These are phyloP conservation scores for Pseudogymnoascus sp. DNA, from an alignment of 2,329 filamentous ascomycete species.

Conservation along the genomic window DNA sequence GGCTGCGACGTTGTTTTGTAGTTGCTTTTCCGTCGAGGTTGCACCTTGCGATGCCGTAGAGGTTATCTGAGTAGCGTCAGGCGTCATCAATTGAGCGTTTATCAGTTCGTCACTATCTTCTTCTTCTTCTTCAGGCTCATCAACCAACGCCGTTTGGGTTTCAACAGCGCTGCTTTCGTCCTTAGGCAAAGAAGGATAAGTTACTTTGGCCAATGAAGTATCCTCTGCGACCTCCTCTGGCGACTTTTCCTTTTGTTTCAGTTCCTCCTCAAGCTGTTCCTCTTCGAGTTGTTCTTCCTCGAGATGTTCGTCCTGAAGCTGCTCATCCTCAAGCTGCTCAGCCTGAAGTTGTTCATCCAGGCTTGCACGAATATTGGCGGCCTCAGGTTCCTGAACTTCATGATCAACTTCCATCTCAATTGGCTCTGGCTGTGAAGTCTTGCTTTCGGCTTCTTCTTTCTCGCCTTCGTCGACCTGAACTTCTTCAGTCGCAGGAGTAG, in stretches of 20 bases:
- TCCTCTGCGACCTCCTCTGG: neutral
- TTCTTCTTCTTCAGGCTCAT: neutral
- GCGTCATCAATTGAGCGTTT: constrained; percentile 22
- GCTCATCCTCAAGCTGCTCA: neutral
- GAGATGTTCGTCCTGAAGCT: constrained; percentile 3
- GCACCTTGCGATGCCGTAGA: neutral
- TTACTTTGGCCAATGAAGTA: neutral
- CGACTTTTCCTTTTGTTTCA: neutral
- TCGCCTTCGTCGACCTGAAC: neutral
- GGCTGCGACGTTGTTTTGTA: neutral
- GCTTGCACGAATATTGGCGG: neutral
- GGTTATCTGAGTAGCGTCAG: constrained; percentile 19
- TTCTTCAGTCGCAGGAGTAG: neutral
- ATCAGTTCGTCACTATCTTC: neutral
- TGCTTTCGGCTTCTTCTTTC: neutral
- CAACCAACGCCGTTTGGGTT: neutral
- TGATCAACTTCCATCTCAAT: neutral
- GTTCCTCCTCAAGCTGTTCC: neutral
- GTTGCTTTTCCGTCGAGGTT: neutral
- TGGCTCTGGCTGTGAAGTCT: neutral
- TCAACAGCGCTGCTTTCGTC: neutral
- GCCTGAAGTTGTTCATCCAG: constrained; percentile 1
- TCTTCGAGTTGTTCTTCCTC: neutral
- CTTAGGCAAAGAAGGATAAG: neutral
- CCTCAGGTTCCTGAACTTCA: neutral